Evolutionary conservation across 208 protist genomes (phyloP).

Genomic region (Borovskyia barvae): DNA sequence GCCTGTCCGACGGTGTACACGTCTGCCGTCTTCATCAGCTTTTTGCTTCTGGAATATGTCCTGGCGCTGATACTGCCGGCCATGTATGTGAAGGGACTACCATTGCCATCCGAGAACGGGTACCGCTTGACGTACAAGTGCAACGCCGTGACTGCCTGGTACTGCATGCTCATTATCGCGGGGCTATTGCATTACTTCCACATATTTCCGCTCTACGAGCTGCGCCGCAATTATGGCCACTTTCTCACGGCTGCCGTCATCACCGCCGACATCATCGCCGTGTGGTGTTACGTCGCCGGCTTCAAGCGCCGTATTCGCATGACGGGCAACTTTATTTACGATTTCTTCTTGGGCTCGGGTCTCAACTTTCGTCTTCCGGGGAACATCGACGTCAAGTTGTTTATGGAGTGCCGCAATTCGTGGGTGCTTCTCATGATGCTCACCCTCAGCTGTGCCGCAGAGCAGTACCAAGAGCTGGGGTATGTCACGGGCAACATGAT

Average conservation of each 20-base stretch:
- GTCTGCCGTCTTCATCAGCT: conserved; percentile 54
- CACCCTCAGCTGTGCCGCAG: conserved; percentile 82
- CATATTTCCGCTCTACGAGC: conserved; percentile 57
- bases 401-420: conserved; percentile 90
- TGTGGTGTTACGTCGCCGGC: conserved; percentile 71
- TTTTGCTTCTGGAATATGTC: conserved; percentile 77
- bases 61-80: conserved; percentile 78
- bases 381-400: conserved; percentile 94
- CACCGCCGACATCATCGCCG: conserved; percentile 72
- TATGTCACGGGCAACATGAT: conserved; percentile 83
- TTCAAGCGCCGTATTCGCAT: conserved; percentile 72
- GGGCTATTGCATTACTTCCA: conserved; percentile 63
- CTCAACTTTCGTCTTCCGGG: conserved; percentile 90
- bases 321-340: conserved; percentile 90
- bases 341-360: conserved; percentile 95
- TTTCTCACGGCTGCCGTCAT: conserved; percentile 79
- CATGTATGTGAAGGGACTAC: conserved; percentile 78
- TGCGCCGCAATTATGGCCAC: conserved; percentile 74
- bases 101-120: conserved; percentile 80
- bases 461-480: conserved; percentile 84
- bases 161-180: conserved; percentile 68
- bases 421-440: conserved; percentile 95
- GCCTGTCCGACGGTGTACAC: conserved; percentile 44
- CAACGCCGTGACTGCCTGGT: conserved; percentile 87
- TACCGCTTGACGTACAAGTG: conserved; percentile 86